Conservation (phyloP, 495 filamentous ascomycete genomes). For the Sordaria brevicollis region DNA sequence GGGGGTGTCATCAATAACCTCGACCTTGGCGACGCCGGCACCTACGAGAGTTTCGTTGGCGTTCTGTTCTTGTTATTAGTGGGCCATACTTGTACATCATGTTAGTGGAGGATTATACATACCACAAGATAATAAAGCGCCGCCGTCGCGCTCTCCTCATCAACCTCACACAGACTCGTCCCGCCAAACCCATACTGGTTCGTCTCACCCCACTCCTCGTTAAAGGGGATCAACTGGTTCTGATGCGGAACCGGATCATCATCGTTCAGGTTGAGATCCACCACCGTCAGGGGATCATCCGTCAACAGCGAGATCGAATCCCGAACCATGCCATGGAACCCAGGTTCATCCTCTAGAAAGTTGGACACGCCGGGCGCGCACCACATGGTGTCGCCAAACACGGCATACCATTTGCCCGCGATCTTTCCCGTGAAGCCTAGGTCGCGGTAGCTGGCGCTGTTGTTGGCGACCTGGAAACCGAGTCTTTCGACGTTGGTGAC, state of each 20-base stretch:
- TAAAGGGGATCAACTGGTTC: slow-evolving; percentile 23
- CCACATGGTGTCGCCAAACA: slow-evolving; percentile 30
- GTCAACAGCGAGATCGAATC: slow-evolving; percentile 21
- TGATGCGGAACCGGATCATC: slow-evolving; percentile 23
- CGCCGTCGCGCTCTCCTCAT: slow-evolving; percentile 6
- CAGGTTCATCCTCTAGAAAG: slow-evolving; percentile 9
- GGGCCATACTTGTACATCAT: background rate
- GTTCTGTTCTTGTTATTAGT: slow-evolving; percentile 12
- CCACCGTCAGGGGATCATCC: slow-evolving; percentile 19
- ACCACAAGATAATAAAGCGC: slow-evolving; percentile 24
- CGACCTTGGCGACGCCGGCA: slow-evolving; percentile 24
- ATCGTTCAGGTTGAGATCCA: slow-evolving; percentile 19
- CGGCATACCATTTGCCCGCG: slow-evolving; percentile 24
- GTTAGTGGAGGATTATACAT: background rate
- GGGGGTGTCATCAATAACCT: slow-evolving; percentile 19
- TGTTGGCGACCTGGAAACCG: slow-evolving; percentile 24
- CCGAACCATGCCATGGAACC: slow-evolving; percentile 29
- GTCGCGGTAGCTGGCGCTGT: slow-evolving; percentile 29
- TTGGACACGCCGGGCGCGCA: slow-evolving; percentile 21
- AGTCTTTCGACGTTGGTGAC: slow-evolving; percentile 13
- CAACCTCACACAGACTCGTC: slow-evolving; percentile 23
- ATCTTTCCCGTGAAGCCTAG: slow-evolving; percentile 32
- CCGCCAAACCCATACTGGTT: slow-evolving; percentile 24
- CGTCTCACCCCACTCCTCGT: slow-evolving; percentile 22
- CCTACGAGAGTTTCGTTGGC: slow-evolving; percentile 19